phyloP scores from a whole-genome alignment of 2,329 filamentous ascomycete genomes.

The Onygenales sp. region DNA sequence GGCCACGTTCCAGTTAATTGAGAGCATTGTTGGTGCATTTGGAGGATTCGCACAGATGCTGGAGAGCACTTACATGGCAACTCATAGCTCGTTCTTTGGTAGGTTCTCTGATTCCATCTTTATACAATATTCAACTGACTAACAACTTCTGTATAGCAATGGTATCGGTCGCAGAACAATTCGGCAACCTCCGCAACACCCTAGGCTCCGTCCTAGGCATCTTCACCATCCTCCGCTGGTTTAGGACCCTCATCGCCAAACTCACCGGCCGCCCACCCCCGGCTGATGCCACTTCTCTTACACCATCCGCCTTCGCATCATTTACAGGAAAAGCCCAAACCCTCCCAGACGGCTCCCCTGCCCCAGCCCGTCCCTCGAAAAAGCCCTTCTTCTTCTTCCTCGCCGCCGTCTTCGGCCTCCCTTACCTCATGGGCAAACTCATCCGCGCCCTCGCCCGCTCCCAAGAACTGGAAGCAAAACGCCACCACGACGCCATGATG shows the following conservation, averaged over 20 bases:
- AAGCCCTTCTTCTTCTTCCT: slow-evolving; percentile 97
- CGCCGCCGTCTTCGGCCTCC: slow-evolving; percentile 85
- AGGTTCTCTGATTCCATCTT: slow-evolving; percentile 28
- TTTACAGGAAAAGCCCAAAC: slow-evolving; percentile 62
- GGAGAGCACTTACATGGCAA: slow-evolving; percentile 99
- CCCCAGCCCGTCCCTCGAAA: slow-evolving; percentile 66
- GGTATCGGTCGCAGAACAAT: slow-evolving; percentile 96
- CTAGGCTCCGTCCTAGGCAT: slow-evolving; percentile 90
- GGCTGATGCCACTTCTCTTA: slow-evolving; percentile 76
- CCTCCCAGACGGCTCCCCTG: slow-evolving; percentile 57
- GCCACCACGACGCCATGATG: slow-evolving; percentile 41
- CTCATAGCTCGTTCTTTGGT: slow-evolving; percentile 98
- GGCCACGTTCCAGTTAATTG: slow-evolving; percentile 95
- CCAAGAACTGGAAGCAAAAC: slow-evolving; percentile 65
- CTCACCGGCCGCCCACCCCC: slow-evolving; percentile 84
- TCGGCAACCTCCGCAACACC: slow-evolving; percentile 84
- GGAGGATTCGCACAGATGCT: slow-evolving; percentile 98
- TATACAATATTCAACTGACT: slow-evolving; percentile 7
- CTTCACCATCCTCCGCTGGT: slow-evolving; percentile 92
- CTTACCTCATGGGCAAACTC: slow-evolving; percentile 94
- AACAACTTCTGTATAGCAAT: slow-evolving; percentile 55
- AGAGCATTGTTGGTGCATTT: slow-evolving; percentile 93
- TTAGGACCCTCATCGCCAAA: slow-evolving; percentile 82
- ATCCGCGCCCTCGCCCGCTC: slow-evolving; percentile 75
- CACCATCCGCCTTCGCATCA: slow-evolving; percentile 78